Conservation (phyloP, 352 stramenopile species). For the Globisporangium rhizosaccharum region DNA sequence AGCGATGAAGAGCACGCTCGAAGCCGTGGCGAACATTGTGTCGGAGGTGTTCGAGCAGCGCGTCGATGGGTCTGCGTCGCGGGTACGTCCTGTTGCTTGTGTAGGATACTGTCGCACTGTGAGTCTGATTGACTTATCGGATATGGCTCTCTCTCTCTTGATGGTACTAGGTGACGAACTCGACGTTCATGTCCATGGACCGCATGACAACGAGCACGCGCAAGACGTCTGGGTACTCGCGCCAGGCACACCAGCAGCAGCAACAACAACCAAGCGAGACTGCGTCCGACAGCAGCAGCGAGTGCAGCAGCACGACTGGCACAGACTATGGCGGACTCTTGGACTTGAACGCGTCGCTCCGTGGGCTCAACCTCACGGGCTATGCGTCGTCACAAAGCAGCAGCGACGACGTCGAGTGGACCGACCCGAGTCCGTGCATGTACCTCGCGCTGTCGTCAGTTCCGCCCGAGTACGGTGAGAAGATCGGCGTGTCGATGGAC, state of each 20-base stretch:
- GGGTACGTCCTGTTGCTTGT: slow-evolving; percentile 6
- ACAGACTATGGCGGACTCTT: slow-evolving; percentile 8
- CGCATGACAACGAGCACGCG: slow-evolving; percentile 4
- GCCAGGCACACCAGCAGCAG: background rate
- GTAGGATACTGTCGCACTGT: no score
- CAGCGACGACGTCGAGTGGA: slow-evolving; percentile 15
- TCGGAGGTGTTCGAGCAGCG: slow-evolving; percentile 78
- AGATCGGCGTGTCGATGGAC: slow-evolving; percentile 56
- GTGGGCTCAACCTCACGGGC: slow-evolving; percentile 22
- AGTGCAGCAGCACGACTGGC: slow-evolving; percentile 12
- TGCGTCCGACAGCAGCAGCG: slow-evolving; percentile 14
- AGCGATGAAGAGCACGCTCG: slow-evolving; percentile 63
- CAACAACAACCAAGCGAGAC: slow-evolving; percentile 6
- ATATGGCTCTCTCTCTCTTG: background rate
- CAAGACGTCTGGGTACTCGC: background rate
- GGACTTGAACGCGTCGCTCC: slow-evolving; percentile 27
- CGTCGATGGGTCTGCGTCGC: slow-evolving; percentile 18
- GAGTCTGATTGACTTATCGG: no score
- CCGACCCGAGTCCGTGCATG: slow-evolving; percentile 15
- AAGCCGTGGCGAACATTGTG: slow-evolving; percentile 75
- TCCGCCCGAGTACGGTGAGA: slow-evolving; percentile 43
- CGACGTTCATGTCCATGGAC: slow-evolving; percentile 8
- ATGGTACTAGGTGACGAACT: slow-evolving; percentile 6
- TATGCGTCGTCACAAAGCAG: slow-evolving; percentile 12
- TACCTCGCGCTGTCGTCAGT: slow-evolving; percentile 33